Base-by-base conservation (phyloP, 2,329 filamentous ascomycete species). In the Berkeleyomyces rouxiae region DNA sequence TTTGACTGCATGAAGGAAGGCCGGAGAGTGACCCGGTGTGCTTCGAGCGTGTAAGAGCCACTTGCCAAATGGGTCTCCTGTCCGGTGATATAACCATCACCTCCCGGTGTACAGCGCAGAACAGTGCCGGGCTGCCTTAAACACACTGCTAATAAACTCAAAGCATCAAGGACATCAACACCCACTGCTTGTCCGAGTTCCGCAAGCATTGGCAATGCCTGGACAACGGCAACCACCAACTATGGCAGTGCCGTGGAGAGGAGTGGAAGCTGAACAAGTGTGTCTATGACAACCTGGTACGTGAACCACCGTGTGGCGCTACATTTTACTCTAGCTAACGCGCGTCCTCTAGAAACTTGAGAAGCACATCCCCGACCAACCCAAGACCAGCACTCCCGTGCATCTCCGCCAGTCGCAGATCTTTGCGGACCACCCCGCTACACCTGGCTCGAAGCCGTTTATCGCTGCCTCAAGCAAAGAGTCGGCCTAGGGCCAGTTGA, bases 1-100 rank as follows among this genome's bases (percentile, higher is more conserved):
- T 75, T 95, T 67, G 89, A 96, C 69, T 99, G 93, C 77, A 78
- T 99, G 82, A 92, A 89, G 80, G 93, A 99, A 78, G 93, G 93
- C 63, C 83, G 93, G 74, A 88, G 93, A 75, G 93, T 99, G 66
- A 99, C 93, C 69, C 84, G 93, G 77, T 99, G 93, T 79, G 93
- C 93, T 65, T 86, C 88, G 69, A 95, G 90, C 76, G 93, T 99
- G 89, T 96, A 86, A 70, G 88, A 87, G 65, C 16, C 13, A 47
- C n/a, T 3, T 11, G 11, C 42, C 13, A 39, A n/a, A 13, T 13
- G n/a, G 46, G n/a, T 23, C 46, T n/a, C 46, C n/a, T 47, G 6
- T 16, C n/a, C 23, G n/a, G 44, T 7, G 44, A n/a, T 47, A n/a
- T 2, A 47, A 47, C 23, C 13, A 6, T 16, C n/a, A 16, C 44